Conservation (phyloP, 352 stramenopile species). For the Plasmopara viticola region DNA sequence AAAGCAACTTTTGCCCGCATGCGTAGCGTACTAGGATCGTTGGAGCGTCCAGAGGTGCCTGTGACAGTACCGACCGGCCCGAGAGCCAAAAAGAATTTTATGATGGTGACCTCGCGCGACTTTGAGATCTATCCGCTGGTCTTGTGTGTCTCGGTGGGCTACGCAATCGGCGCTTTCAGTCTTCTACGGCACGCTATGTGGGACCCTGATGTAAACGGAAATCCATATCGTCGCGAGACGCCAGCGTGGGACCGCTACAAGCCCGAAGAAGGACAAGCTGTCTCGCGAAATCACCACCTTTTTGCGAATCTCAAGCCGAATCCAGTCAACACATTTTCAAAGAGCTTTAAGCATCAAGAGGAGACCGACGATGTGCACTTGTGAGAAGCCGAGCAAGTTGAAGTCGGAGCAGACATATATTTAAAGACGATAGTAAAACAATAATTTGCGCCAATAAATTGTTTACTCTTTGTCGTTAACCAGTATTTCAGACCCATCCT, state of each 20-base stretch:
- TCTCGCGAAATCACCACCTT: neutral
- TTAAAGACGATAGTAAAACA: neutral
- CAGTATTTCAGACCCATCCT: constrained; percentile 66
- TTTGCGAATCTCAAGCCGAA: constrained; percentile 3
- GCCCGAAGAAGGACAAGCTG: constrained; percentile 1
- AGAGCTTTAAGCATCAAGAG: neutral
- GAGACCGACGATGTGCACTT: no score
- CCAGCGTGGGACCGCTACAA: constrained; percentile 1
- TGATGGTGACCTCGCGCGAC: constrained; percentile 1
- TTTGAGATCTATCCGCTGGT: constrained; percentile 1
- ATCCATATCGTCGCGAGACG: neutral
- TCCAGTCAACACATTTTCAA: constrained; percentile 1
- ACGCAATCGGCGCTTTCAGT: constrained; percentile 1
- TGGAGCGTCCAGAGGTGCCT: neutral
- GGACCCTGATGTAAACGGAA: neutral
- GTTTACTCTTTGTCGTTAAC: constrained; percentile 45
- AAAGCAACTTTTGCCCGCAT: neutral
- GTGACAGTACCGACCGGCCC: neutral
- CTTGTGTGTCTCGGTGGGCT: neutral
- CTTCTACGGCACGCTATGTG: neutral
- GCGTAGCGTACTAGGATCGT: neutral
- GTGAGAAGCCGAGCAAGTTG: neutral
- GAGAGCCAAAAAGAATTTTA: constrained; percentile 1
- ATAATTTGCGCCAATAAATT: neutral
- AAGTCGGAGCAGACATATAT: neutral